phyloP scores from a whole-genome alignment of 257 asterid genomes.

The Salvia miltiorrhiza region DNA sequence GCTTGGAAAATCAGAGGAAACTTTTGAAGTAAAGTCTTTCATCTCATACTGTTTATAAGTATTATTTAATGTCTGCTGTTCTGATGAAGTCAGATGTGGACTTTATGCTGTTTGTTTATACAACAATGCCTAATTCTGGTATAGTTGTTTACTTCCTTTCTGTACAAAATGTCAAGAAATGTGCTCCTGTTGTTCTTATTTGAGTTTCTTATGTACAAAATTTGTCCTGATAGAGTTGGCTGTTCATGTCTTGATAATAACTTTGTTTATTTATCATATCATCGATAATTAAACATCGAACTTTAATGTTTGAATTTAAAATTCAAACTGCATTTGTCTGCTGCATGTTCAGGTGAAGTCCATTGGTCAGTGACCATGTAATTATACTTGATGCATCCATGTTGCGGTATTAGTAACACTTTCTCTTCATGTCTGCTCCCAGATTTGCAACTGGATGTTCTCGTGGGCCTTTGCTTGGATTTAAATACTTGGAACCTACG shows the following conservation, averaged over 20 bases:
- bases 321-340: background rate
- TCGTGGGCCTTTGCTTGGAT: conserved; percentile 98
- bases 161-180: background rate
- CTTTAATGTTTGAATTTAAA: background rate
- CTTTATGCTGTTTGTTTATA: background rate
- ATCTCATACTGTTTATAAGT: conserved; percentile 7
- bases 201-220: background rate
- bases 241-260: background rate
- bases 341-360: background rate
- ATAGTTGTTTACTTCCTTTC: background rate
- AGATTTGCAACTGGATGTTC: conserved; percentile 98
- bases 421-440: conserved; percentile 13
- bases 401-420: conserved; percentile 8
- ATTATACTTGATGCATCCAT: conserved; percentile 5
- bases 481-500: conserved; percentile 81
- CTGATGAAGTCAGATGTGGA: conserved; percentile 10
- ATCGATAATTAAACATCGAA: background rate
- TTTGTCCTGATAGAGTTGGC: background rate
- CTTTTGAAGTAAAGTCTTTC: conserved; percentile 72
- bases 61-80: background rate
- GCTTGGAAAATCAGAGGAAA: conserved; percentile 77
- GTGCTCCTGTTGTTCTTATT: background rate
- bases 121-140: background rate
- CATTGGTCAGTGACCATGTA: background rate
- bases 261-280: background rate